These are phyloP conservation scores for Coemansia sp. DNA, from an alignment of 192 early-diverging fungal species.

Conservation along the genomic window DNA sequence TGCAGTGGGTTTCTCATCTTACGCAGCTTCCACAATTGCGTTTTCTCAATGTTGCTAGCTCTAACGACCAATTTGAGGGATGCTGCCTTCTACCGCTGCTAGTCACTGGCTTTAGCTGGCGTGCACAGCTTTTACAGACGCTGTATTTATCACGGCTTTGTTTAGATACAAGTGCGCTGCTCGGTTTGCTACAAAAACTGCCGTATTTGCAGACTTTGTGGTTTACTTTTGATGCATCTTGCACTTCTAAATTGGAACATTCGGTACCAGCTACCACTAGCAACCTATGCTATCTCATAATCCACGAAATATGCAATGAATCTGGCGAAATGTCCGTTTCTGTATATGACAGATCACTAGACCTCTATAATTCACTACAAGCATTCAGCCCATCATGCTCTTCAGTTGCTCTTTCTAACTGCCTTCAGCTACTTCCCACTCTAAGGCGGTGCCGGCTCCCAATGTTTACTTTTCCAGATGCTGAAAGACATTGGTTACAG, in stretches of 20 bases:
- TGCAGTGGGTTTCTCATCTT: slow-evolving; percentile 29
- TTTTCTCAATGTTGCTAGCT: slow-evolving; percentile 44
- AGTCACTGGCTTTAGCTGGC: slow-evolving; percentile 22
- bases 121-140: slow-evolving; percentile 19
- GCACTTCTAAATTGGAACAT: neutral
- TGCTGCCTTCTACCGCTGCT: slow-evolving; percentile 27
- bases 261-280: neutral
- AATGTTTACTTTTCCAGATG: slow-evolving; percentile 51
- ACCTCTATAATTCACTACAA: neutral
- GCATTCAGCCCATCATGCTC: neutral
- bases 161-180: slow-evolving; percentile 15
- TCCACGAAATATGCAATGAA: slow-evolving; percentile 19
- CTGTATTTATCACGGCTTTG: slow-evolving; percentile 37
- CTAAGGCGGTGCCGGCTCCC: slow-evolving; percentile 40
- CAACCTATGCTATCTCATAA: slow-evolving; percentile 32
- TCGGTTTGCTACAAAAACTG: slow-evolving; percentile 19
- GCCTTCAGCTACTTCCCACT: slow-evolving; percentile 23
- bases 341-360: neutral
- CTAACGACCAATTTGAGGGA: slow-evolving; percentile 49
- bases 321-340: neutral
- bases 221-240: slow-evolving; percentile 34
- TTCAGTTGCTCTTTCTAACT: slow-evolving; percentile 12
- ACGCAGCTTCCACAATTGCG: slow-evolving; percentile 14
- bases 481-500: slow-evolving; percentile 27
- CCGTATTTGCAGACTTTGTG: slow-evolving; percentile 41